Evolutionary conservation across 1,139 yeast species (phyloP), one percentile per base, ranked within the genome.

Genomic region (Candida sp.): DNA sequence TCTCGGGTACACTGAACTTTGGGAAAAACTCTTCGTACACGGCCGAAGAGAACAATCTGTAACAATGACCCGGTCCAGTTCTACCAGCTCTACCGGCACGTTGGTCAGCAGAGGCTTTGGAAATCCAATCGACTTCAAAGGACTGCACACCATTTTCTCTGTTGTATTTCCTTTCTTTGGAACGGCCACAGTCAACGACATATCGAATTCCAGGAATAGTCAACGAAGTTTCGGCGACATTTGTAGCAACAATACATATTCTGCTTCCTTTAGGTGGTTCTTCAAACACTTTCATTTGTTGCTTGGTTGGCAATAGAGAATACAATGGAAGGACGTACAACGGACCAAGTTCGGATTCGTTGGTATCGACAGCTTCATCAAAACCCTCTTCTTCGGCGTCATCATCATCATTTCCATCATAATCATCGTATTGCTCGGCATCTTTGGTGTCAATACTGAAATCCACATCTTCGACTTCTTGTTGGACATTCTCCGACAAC

Each of bases 61-160:
- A 96, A 67, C 98, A 91, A 63, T 96, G 99, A 49, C 99, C 99
- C 0, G 99, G 98, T 0, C 99, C 99, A 0, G 98, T 94, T 82
- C 99, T 89, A 66, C 99, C 99, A 47, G 99, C 99, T 80, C 99
- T 88, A 69, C 99, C 99, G 34, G 97, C 73, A 72, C 99, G 81
- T 75, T 96, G 99, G 57, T 85, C 96, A 0, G 99, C 96, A 52
- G 97, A 89, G 0, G 99, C 99, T 62, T 96, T 92, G 38, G 97
- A 88, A 11, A 94, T 78, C 98, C 98, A 96, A 52, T 85, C 90
- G 47, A 96, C 81, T 63, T 89, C 96, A 68, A 89, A 96, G 52
- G 96, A 89, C 68, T 94, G 98, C 28, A 94, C 96, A 3, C 97
- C 97, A 7, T 92, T 90, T 30, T 84, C 87, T 57, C 88, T 90